Conservation (phyloP, 2,329 filamentous ascomycete species). For the Myotisia sp. region DNA sequence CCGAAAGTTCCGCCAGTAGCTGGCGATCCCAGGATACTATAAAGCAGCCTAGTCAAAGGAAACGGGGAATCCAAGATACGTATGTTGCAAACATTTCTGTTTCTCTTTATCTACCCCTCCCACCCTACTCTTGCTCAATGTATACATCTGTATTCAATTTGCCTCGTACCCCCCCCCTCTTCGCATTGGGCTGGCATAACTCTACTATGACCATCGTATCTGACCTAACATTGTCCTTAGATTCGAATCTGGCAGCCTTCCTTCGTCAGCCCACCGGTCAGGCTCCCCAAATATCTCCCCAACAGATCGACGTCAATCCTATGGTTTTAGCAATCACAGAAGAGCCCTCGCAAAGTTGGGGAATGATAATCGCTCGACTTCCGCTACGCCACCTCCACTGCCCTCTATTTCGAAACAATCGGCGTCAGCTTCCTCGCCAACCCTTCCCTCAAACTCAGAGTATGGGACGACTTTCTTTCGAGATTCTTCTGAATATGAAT, state of each 20-base stretch:
- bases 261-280: constrained; percentile 18
- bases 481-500: constrained; percentile 8
- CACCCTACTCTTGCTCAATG: background rate
- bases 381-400: no score
- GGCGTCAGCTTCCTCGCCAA: constrained; percentile 2
- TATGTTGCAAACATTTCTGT: background rate
- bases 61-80: background rate
- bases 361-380: background rate
- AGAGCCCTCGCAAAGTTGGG: constrained; percentile 6
- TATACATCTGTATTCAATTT: background rate
- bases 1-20: constrained; percentile 27
- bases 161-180: no score
- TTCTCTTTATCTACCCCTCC: background rate
- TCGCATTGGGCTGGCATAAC: no score
- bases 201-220: no score
- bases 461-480: constrained; percentile 7
- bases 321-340: constrained; percentile 7
- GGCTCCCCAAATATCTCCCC: constrained; percentile 25
- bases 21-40: constrained; percentile 29
- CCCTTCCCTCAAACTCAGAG: constrained; percentile 2
- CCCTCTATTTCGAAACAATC: no score
- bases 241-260: no score
- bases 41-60: constrained; percentile 11
- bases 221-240: no score
- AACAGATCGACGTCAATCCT: constrained; percentile 23